Evolutionary conservation across 805 yeast genomes (phyloP), one percentile per base, ranked within the genome.

Genomic region (Cyberlindnera xylosilytica): DNA sequence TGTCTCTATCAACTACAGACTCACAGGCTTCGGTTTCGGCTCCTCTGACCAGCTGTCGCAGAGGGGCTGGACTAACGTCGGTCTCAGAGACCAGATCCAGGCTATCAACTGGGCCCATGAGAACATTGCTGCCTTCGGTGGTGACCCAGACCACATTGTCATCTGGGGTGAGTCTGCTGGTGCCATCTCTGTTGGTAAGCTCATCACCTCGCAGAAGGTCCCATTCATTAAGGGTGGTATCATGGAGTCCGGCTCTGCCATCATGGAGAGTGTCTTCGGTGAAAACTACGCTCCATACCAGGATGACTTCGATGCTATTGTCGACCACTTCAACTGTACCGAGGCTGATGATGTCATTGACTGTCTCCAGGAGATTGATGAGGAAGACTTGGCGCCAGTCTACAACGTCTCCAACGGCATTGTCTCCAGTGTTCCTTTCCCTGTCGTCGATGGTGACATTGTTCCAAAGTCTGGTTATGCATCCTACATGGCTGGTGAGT

Each of bases 141-240:
- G 73, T 20, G 56, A 68, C 42, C 58, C 64, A 1, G 46, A 52
- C 22, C 50, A 48, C 41, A 58, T 68, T 15, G 65, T 70, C 1
- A 49, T 68, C n/a, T 54, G 62, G 49, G 72, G 73, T 8, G 64
- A 64, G 46, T 51, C 61, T 33, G 70, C 73, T 8, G 73, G 73
- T 20, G 69, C 56, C 2, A 41, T 42, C 23, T 34, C 51, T 18
- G 50, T 47, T 18, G 53, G 51, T 13, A 41, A 46, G 41, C 30
- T 51, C 22, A 8, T 51, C 13, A 19, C 29, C 6, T 42, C 49
- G 2, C 39, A 42, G 16, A 26, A 42, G 15, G 42, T 39, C 20
- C 38, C 40, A 11, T 49, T 34, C 35, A 20, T 51, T 20, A 45
- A 46, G 28, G 54, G 54, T 42, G 54, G 46, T 11, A 46, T 49